Evolutionary conservation across 2,329 filamentous ascomycete species (phyloP).

Genomic region (Cucurbitaria berberidis): DNA sequence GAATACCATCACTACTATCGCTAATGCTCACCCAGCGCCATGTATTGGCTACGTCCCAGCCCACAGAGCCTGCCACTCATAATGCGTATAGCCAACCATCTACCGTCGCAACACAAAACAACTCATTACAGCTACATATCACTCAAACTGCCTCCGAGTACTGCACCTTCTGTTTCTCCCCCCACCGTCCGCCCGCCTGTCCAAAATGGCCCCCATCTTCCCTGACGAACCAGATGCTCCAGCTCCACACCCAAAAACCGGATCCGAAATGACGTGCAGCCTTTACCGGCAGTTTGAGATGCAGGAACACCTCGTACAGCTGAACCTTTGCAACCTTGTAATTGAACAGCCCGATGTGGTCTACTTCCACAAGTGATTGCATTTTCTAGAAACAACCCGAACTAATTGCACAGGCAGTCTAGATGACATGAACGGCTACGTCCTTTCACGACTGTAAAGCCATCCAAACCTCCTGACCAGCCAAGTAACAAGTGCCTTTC

Average conservation of each 20-base stretch:
- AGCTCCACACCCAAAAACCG: conserved; percentile 14
- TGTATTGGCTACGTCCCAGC: conserved; percentile 4
- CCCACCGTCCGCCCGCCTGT: conserved; percentile 15
- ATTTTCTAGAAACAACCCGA: not conserved
- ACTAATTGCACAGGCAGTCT: not conserved
- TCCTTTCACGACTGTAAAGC: not conserved
- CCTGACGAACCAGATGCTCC: conserved; percentile 21
- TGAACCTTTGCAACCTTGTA: not conserved
- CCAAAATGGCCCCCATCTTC: conserved; percentile 13
- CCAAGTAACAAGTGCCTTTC: no score
- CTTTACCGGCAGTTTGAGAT: conserved; percentile 12
- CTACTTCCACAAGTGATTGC: not conserved
- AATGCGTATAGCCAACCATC: conserved; percentile 9
- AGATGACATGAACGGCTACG: not conserved
- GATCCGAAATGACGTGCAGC: conserved; percentile 16
- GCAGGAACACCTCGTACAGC: conserved; percentile 13
- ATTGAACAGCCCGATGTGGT: not conserved
- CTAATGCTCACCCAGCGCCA: not conserved
- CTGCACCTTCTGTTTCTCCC: conserved; percentile 9
- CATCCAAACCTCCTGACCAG: not conserved
- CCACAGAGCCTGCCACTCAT: conserved; percentile 16
- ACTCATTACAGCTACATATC: conserved; percentile 9
- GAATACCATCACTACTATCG: no score
- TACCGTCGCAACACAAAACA: conserved; percentile 17
- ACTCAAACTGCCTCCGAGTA: conserved; percentile 6